A percentile compares a stretch with the other conserved stretches of the same genome.
Evolutionary conservation across 495 filamentous ascomycete species (phyloP).

Genomic region (Lepidopterella palustris): DNA sequence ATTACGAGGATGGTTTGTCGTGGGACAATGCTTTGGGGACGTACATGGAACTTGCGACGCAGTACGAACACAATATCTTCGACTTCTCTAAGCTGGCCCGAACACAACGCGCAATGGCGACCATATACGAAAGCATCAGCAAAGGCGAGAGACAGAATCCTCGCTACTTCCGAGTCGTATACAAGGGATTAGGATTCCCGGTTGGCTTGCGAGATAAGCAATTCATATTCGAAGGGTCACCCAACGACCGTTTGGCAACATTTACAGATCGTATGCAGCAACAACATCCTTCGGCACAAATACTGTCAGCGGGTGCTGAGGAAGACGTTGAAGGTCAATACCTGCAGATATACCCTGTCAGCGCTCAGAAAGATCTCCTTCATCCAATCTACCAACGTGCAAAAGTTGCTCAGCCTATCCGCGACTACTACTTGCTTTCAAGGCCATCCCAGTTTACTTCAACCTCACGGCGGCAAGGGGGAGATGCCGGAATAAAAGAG

Average conservation of each 20-base stretch:
- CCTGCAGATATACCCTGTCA: constrained; percentile 74
- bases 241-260: constrained; percentile 65
- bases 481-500: constrained; percentile 55
- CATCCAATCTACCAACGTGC: constrained; percentile 86
- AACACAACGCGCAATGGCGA: constrained; percentile 85
- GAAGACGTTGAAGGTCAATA: constrained; percentile 91
- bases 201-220: constrained; percentile 76
- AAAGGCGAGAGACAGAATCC: constrained; percentile 71
- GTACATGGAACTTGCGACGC: constrained; percentile 81
- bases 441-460: constrained; percentile 67
- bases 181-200: constrained; percentile 88
- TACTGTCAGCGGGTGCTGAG: constrained; percentile 61
- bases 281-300: constrained; percentile 81
- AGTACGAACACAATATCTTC: constrained; percentile 84
- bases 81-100: constrained; percentile 89
- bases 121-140: constrained; percentile 79
- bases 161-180: constrained; percentile 88
- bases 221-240: constrained; percentile 80
- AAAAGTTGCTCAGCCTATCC: constrained; percentile 70
- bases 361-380: constrained; percentile 68
- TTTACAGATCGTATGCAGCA: constrained; percentile 93
- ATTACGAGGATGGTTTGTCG: constrained; percentile 85
- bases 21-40: constrained; percentile 87
- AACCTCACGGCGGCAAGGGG: constrained; percentile 59
- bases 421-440: constrained; percentile 76